phyloP scores from a whole-genome alignment of 306 rosid genomes.

The Cyclanthera cordifolia region DNA sequence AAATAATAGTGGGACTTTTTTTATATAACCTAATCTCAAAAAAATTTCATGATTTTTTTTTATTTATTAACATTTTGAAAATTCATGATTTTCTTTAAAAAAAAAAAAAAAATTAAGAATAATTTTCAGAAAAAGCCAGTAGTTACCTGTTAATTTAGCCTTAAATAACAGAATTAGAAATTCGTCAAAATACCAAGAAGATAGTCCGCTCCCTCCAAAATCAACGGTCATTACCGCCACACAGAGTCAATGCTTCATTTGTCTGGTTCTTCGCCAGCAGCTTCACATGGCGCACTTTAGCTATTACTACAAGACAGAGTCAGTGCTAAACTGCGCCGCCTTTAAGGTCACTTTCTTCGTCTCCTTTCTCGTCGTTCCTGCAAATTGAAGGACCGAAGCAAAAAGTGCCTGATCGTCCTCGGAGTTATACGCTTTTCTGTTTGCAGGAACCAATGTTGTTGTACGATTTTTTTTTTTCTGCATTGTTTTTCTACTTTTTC shows the following conservation, averaged over 20 bases:
- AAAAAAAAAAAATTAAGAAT: no score
- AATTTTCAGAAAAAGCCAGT: no score
- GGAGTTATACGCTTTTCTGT: not conserved
- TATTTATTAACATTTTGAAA: no score
- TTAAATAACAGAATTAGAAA: no score
- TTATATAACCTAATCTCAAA: no score
- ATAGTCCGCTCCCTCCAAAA: not conserved
- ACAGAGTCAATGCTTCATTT: no score
- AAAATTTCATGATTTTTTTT: no score
- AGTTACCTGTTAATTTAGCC: no score
- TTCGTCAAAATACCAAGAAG: no score
- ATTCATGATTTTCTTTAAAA: no score
- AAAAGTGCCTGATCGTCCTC: conserved; percentile 8
- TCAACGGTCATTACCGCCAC: conserved; percentile 9
- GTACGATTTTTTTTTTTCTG: not conserved
- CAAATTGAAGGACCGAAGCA: not conserved
- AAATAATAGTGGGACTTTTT: no score
- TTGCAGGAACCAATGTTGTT: conserved; percentile 1
- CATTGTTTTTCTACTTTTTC: not conserved
- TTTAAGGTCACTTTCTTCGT: conserved; percentile 8
- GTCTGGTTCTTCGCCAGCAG: not conserved
- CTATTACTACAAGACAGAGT: not conserved
- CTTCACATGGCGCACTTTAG: not conserved
- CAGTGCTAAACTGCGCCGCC: conserved; percentile 14
- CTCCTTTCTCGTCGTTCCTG: not conserved